Conservation (phyloP, 1,139 yeast genomes). For the Yarrowia galli region DNA sequence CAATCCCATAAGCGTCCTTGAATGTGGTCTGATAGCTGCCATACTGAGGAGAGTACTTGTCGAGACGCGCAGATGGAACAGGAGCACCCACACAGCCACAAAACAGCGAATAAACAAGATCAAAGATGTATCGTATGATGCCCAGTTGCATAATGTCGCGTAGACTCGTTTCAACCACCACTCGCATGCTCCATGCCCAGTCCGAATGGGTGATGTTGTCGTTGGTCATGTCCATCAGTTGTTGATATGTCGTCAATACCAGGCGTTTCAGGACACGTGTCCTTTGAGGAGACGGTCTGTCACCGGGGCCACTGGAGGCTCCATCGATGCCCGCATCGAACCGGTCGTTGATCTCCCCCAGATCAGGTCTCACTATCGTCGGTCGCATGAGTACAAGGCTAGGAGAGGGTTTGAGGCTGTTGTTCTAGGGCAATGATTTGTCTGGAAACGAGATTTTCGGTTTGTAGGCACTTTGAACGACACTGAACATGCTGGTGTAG, state of each 20-base stretch:
- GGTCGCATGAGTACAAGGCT: neutral
- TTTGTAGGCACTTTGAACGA: neutral
- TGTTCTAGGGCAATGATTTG: neutral
- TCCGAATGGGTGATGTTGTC: neutral
- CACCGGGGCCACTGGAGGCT: neutral
- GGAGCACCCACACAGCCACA: neutral
- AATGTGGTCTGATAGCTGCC: neutral
- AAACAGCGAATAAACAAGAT: neutral
- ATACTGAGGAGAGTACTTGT: neutral
- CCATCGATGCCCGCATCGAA: neutral
- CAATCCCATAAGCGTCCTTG: neutral
- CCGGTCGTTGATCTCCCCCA: slow-evolving; percentile 7
- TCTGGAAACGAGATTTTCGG: neutral
- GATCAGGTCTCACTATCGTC: neutral
- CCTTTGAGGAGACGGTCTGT: neutral
- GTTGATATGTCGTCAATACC: neutral
- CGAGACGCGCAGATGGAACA: neutral
- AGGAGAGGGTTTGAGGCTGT: neutral
- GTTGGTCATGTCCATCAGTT: neutral
- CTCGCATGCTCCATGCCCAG: neutral
- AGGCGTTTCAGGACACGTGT: neutral
- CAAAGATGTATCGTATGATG: neutral
- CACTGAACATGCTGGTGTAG: neutral
- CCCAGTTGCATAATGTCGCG: neutral
- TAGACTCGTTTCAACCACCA: neutral